Evolutionary conservation across 495 filamentous ascomycete species (phyloP).

Genomic region (Parathielavia hyrcaniae): DNA sequence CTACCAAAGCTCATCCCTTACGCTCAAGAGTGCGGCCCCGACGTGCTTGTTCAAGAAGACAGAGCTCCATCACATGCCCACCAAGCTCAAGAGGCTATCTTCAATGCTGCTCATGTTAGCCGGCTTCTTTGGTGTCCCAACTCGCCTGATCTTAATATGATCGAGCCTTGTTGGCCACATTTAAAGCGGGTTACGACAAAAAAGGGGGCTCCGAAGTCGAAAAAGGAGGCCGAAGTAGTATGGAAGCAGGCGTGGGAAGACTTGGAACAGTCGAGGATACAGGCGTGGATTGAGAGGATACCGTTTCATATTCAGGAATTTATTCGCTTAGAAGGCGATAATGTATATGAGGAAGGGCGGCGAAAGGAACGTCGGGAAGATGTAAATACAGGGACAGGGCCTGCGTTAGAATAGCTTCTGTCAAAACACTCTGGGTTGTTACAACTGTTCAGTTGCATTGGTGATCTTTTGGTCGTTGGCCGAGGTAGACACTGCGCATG

Average conservation of each 20-base stretch:
- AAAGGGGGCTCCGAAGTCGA: not conserved
- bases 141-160: too few species aligned
- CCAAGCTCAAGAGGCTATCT: not conserved
- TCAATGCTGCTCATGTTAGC: not conserved
- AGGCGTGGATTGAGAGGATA: not conserved
- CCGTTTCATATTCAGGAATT: not conserved
- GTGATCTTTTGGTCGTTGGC: not conserved
- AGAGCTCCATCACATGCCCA: not conserved
- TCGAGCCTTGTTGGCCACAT: too few species aligned
- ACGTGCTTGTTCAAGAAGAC: not conserved
- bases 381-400: not conserved
- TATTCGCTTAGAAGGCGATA: not conserved
- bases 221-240: not conserved
- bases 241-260: not conserved
- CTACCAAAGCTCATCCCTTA: not conserved
- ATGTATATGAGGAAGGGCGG: not conserved
- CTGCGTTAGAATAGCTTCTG: not conserved
- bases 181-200: not conserved
- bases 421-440: too few species aligned
- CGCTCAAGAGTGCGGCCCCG: not conserved
- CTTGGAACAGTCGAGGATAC: too few species aligned
- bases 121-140: not conserved
- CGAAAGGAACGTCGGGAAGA: not conserved
- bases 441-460: too few species aligned
- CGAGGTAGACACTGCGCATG: too few species aligned